phyloP scores from a whole-genome alignment of 768 basidiomycete genomes.

The Mycena alexandri region DNA sequence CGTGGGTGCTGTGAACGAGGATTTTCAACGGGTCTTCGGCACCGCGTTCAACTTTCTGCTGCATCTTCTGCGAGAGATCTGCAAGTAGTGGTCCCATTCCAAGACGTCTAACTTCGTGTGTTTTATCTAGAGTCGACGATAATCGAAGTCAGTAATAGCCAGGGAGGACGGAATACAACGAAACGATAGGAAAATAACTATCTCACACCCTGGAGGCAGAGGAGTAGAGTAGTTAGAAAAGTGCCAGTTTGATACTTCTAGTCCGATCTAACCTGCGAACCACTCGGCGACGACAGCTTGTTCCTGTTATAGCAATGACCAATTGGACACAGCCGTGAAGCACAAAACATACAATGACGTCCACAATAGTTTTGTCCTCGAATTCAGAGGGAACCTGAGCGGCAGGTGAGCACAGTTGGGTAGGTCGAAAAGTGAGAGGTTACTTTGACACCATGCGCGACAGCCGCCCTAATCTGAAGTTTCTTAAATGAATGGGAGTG shows the following conservation, averaged over 20 bases:
- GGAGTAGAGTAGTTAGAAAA: slow-evolving; percentile 24
- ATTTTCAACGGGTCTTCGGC: slow-evolving; percentile 68
- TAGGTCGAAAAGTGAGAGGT: neutral
- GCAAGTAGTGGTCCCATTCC: slow-evolving; percentile 83
- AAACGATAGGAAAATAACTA: slow-evolving; percentile 32
- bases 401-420: neutral
- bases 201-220: slow-evolving; percentile 56
- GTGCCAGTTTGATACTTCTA: slow-evolving; percentile 5
- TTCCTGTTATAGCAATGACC: slow-evolving; percentile 58
- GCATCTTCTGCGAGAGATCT: slow-evolving; percentile 75
- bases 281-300: slow-evolving; percentile 82
- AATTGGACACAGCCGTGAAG: neutral
- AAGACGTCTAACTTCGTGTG: slow-evolving; percentile 79
- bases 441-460: slow-evolving; percentile 73
- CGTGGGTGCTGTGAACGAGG: slow-evolving; percentile 79
- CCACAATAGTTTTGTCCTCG: slow-evolving; percentile 69
- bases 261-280: slow-evolving; percentile 66
- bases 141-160: slow-evolving; percentile 12
- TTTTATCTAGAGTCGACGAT: slow-evolving; percentile 62
- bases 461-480: slow-evolving; percentile 71
- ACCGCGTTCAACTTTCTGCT: slow-evolving; percentile 62
- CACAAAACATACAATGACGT: slow-evolving; percentile 63
- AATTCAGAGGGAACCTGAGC: slow-evolving; percentile 74
- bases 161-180: slow-evolving; percentile 20
- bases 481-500: no score